A percentile compares a stretch with the other conserved stretches of the same genome.
These are phyloP conservation scores for Ceriops decandra DNA, from an alignment of 345 rosid species.

Conservation along the genomic window DNA sequence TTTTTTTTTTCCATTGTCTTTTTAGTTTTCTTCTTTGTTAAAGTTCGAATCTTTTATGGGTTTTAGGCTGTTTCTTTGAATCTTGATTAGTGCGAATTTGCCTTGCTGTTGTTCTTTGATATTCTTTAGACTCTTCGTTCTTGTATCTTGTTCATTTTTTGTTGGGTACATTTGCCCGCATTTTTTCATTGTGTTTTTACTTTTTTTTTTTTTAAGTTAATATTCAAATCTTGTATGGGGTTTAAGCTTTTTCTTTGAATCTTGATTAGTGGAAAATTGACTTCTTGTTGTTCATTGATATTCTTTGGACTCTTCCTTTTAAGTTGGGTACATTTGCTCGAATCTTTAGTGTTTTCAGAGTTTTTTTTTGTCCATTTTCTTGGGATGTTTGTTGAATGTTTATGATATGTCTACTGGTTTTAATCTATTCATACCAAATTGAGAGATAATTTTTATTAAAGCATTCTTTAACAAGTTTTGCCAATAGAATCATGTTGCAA, in stretches of 20 bases:
- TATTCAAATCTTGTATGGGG: neutral
- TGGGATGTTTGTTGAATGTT: too few species aligned
- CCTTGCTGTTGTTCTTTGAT: neutral
- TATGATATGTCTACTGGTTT: too few species aligned
- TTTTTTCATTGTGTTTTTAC: neutral
- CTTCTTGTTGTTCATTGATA: neutral
- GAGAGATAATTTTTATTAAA: neutral
- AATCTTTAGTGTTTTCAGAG: too few species aligned
- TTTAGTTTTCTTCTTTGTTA: neutral
- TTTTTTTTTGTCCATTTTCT: too few species aligned
- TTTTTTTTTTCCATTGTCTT: constrained; percentile 1
- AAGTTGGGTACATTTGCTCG: neutral
- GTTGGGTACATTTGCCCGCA: neutral
- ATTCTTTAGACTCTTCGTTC: neutral
- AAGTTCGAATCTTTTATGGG: neutral
- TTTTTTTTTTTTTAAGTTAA: neutral
- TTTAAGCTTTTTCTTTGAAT: neutral
- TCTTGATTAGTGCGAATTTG: too few species aligned
- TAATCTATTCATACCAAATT: too few species aligned
- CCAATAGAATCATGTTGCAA: constrained; percentile 72
- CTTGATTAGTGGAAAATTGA: too few species aligned
- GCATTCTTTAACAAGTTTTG: constrained; percentile 29
- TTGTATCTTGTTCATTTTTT: neutral
- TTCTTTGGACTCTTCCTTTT: neutral
- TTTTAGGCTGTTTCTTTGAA: neutral